Conservation (phyloP, 345 rosid species). For the Psidium guajava region DNA sequence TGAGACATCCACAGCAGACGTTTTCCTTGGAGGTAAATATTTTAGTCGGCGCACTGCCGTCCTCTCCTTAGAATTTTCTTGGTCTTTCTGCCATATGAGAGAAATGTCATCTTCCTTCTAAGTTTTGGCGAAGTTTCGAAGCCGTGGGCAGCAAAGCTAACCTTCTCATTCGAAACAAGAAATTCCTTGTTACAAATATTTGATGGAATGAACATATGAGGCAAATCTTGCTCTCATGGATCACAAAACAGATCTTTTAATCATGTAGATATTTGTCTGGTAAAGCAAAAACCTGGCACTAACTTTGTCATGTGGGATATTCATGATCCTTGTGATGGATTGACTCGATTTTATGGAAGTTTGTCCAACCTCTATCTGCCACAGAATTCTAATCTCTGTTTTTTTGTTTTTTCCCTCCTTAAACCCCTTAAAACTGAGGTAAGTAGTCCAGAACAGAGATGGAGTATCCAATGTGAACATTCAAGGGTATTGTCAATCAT, state of each 20-base stretch:
- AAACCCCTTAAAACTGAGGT: neutral
- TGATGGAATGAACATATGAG: neutral
- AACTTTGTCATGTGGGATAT: neutral
- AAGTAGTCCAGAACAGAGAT: neutral
- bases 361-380: neutral
- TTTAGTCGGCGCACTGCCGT: neutral
- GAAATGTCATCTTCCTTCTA: neutral
- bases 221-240: neutral
- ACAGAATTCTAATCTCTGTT: neutral
- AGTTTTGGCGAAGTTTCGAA: neutral
- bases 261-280: neutral
- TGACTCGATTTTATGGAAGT: neutral
- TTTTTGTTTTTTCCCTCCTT: neutral
- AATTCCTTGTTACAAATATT: neutral
- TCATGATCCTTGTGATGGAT: neutral
- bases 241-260: neutral
- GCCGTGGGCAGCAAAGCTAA: neutral
- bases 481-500: neutral
- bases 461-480: neutral
- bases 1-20: constrained; percentile 17
- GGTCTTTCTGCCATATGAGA: neutral
- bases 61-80: neutral
- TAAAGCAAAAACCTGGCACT: neutral
- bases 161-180: neutral
- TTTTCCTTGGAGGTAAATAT: constrained; percentile 61